phyloP scores from a whole-genome alignment of 306 rosid species.

The Inga oerstediana region DNA sequence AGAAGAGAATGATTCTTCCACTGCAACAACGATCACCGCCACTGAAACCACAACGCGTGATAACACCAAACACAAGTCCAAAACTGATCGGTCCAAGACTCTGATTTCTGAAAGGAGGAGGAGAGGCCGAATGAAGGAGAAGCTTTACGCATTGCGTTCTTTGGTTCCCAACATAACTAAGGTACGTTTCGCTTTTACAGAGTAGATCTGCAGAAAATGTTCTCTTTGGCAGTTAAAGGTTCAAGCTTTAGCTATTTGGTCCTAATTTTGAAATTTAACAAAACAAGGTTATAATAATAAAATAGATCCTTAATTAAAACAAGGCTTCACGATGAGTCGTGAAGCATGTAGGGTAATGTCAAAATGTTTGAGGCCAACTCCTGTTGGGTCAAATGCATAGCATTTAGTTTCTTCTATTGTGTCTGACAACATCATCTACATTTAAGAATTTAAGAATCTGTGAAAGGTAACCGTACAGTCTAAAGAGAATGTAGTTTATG shows the following conservation, averaged over 20 bases:
- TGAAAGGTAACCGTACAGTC: neutral
- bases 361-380: neutral
- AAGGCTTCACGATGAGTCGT: neutral
- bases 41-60: conserved; percentile 10
- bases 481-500: neutral
- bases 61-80: conserved; percentile 37
- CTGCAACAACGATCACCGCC: conserved; percentile 35
- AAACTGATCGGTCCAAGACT: conserved; percentile 74
- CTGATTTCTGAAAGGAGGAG: conserved; percentile 80
- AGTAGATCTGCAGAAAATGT: neutral
- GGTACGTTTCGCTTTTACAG: conserved; percentile 36
- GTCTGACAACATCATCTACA: neutral
- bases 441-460: neutral
- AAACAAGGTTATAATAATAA: neutral
- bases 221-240: neutral
- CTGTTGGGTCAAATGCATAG: neutral
- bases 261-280: neutral
- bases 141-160: conserved; percentile 82
- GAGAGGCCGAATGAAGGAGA: conserved; percentile 86
- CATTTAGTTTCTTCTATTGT: neutral
- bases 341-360: neutral
- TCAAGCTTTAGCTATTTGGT: neutral
- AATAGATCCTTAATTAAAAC: neutral
- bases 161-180: conserved; percentile 91
- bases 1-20: conserved; percentile 51